Evolutionary conservation across 306 rosid genomes (phyloP).

Genomic region (Cajanus cajan): DNA sequence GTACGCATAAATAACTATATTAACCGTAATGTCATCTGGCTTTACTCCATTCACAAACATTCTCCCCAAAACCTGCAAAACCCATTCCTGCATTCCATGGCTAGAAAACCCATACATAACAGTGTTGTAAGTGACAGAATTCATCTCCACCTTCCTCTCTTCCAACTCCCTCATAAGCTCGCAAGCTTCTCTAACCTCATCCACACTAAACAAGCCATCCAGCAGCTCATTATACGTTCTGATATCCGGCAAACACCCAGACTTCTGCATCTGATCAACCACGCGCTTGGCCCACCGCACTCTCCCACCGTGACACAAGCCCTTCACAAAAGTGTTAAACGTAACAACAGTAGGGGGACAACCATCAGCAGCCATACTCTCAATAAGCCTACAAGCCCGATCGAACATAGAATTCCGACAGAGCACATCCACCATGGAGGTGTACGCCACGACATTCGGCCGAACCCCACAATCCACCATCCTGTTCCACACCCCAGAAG

Average conservation of each 20-base stretch:
- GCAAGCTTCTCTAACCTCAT: conserved; percentile 58
- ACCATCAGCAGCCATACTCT: conserved; percentile 64
- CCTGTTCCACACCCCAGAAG: conserved; percentile 72
- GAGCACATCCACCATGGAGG: conserved; percentile 82
- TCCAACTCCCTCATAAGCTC: conserved; percentile 61
- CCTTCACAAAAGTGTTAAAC: conserved; percentile 70
- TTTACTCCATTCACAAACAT: conserved; percentile 63
- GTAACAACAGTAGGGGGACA: conserved; percentile 76
- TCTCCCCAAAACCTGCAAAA: conserved; percentile 64
- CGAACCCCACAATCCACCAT: conserved; percentile 68
- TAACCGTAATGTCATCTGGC: conserved; percentile 60
- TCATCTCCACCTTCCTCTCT: conserved; percentile 44
- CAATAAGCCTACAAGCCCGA: conserved; percentile 56
- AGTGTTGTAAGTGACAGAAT: conserved; percentile 72
- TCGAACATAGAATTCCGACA: conserved; percentile 63
- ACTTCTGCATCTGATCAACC: conserved; percentile 61
- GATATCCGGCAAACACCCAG: conserved; percentile 65
- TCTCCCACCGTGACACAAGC: conserved; percentile 60
- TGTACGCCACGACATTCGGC: conserved; percentile 78
- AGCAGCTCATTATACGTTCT: conserved; percentile 74
- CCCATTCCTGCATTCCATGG: conserved; percentile 53
- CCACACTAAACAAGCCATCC: conserved; percentile 66
- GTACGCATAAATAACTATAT: conserved; percentile 51
- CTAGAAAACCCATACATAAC: conserved; percentile 66
- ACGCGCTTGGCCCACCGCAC: conserved; percentile 60